phyloP scores from a whole-genome alignment of 1,284 basidiomycete species.

The Cutaneotrichosporon cyanovorans region DNA sequence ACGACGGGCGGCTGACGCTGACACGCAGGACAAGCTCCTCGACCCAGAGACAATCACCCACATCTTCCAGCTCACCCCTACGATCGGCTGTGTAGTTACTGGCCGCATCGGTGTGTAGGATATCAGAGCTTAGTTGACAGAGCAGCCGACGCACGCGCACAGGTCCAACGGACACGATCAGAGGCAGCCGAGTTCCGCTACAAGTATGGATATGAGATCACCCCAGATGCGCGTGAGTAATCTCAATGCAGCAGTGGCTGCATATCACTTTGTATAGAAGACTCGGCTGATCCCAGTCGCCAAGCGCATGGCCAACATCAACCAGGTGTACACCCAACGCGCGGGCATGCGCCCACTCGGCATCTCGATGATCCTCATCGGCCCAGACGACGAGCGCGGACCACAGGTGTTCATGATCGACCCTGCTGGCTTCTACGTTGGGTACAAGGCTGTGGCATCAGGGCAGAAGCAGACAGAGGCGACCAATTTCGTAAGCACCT shows the following conservation, averaged over 20 bases:
- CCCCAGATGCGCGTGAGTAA: conserved; percentile 65
- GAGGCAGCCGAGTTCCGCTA: conserved; percentile 94
- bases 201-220: conserved; percentile 97
- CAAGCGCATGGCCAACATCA: conserved; percentile 92
- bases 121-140: not conserved
- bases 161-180: conserved; percentile 76
- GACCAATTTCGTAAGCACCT: conserved; percentile 67
- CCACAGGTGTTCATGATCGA: conserved; percentile 98
- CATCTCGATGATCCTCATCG: conserved; percentile 95
- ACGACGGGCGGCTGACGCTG: not conserved
- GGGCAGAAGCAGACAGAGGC: conserved; percentile 99
- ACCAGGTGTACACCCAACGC: conserved; percentile 97
- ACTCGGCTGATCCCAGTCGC: conserved; percentile 53
- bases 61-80: conserved; percentile 90
- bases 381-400: conserved; percentile 76
- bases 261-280: no score
- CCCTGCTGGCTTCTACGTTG: conserved; percentile 96
- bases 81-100: conserved; percentile 96
- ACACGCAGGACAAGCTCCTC: conserved; percentile 83
- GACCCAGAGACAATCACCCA: conserved; percentile 93
- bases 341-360: conserved; percentile 96
- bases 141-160: conserved; percentile 86
- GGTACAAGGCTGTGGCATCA: conserved; percentile 91
- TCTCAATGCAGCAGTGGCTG: not conserved
- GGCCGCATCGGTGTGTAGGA: conserved; percentile 71